A percentile compares a stretch with the other conserved stretches of the same genome.
Evolutionary conservation across 306 rosid genomes (phyloP).

Genomic region (Vachellia collinsii): DNA sequence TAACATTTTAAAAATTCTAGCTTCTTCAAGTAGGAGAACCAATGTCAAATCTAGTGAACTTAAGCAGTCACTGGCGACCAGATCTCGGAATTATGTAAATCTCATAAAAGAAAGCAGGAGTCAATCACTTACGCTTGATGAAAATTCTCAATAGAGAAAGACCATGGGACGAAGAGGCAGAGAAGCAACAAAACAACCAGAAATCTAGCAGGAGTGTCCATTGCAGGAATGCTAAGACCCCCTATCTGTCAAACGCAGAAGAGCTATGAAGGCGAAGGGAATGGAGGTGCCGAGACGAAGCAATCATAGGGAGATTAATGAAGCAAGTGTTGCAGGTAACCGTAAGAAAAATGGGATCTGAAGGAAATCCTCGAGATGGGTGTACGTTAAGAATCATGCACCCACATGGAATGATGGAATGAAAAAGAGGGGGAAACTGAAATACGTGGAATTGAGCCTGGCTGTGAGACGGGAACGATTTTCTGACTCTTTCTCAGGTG

Average conservation of each 20-base stretch:
- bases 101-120: constrained; percentile 23
- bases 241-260: constrained; percentile 35
- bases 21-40: neutral
- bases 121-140: constrained; percentile 76
- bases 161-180: constrained; percentile 50
- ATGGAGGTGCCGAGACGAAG: constrained; percentile 24
- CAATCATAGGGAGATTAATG: constrained; percentile 31
- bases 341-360: constrained; percentile 61
- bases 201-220: constrained; percentile 54
- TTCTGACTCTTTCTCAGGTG: neutral
- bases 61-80: constrained; percentile 4
- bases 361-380: constrained; percentile 44
- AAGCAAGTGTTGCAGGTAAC: neutral
- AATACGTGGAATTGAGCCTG: neutral
- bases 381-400: constrained; percentile 64
- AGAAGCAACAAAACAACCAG: constrained; percentile 41
- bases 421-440: constrained; percentile 8
- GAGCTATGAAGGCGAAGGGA: constrained; percentile 22
- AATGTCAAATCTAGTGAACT: neutral
- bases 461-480: neutral
- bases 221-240: constrained; percentile 36
- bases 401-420: constrained; percentile 12
- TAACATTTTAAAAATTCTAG: neutral
- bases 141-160: constrained; percentile 54
- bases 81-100: constrained; percentile 23